Evolutionary conservation across 352 stramenopile genomes (phyloP).

Genomic region (Hyphochytrium catenoides): DNA sequence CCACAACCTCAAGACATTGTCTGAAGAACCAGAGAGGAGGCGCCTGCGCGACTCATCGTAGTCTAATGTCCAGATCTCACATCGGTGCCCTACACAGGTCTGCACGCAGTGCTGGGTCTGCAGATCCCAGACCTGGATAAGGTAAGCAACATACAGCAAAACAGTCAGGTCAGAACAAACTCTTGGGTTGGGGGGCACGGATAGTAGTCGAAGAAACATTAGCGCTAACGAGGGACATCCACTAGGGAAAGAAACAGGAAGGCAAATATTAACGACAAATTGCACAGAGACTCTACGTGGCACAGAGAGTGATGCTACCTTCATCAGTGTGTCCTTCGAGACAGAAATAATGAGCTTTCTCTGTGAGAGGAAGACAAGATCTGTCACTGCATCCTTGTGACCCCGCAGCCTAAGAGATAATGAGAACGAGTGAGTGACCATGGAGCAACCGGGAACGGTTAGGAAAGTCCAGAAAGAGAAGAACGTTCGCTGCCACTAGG

Average conservation of each 20-base stretch:
- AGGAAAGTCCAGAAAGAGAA: too few relatives aligned
- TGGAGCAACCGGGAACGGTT: too few relatives aligned
- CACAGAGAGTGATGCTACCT: slow-evolving; percentile 19
- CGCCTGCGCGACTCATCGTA: slow-evolving; percentile 30
- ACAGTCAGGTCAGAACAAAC: too few relatives aligned
- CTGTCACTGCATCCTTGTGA: slow-evolving; percentile 76
- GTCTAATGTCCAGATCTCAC: slow-evolving; percentile 71
- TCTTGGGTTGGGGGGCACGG: too few relatives aligned
- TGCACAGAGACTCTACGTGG: too few relatives aligned
- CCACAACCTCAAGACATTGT: slow-evolving; percentile 55
- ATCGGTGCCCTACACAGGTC: slow-evolving; percentile 72
- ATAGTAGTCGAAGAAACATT: too few relatives aligned
- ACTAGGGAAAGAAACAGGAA: too few relatives aligned
- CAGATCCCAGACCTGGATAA: slow-evolving; percentile 66
- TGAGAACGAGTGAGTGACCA: too few relatives aligned
- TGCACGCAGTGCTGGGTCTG: slow-evolving; percentile 79
- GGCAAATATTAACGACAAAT: too few relatives aligned
- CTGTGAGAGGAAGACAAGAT: slow-evolving; percentile 43
- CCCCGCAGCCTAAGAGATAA: slow-evolving; percentile 72
- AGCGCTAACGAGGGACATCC: too few relatives aligned
- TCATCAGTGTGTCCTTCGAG: slow-evolving; percentile 78
- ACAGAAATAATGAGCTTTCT: slow-evolving; percentile 37
- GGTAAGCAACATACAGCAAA: too few relatives aligned
- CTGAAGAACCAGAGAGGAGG: slow-evolving; percentile 41
- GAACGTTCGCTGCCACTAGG: too few relatives aligned